A percentile compares a stretch with the other conserved stretches of the same genome.
phyloP scores from a whole-genome alignment of 306 rosid species.

The Vigna unguiculata region DNA sequence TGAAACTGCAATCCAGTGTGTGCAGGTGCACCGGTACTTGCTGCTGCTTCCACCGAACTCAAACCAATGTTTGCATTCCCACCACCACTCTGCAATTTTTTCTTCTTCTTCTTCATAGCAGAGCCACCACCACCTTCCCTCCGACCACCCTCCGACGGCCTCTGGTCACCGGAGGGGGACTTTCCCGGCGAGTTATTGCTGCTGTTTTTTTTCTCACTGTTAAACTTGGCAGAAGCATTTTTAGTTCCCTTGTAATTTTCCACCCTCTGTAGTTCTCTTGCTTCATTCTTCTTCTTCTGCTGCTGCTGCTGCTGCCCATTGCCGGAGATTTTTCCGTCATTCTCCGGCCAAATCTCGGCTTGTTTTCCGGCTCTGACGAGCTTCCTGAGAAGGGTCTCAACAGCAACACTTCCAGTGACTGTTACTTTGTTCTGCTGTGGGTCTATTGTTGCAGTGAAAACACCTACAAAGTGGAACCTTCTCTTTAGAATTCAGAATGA shows the following conservation, averaged over 20 bases:
- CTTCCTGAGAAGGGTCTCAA: slow-evolving; percentile 70
- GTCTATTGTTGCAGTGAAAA: slow-evolving; percentile 72
- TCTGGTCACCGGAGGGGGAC: slow-evolving; percentile 26
- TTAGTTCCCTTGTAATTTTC: slow-evolving; percentile 42
- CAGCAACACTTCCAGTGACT: slow-evolving; percentile 68
- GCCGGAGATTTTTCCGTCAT: slow-evolving; percentile 51
- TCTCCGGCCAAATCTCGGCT: slow-evolving; percentile 82
- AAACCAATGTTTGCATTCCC: background rate
- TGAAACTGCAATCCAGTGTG: slow-evolving; percentile 53
- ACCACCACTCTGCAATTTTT: slow-evolving; percentile 54
- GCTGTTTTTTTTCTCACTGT: background rate
- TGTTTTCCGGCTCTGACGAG: slow-evolving; percentile 71
- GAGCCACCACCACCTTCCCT: slow-evolving; percentile 40
- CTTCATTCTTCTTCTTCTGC: slow-evolving; percentile 47
- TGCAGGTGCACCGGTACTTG: slow-evolving; percentile 46
- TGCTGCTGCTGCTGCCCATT: slow-evolving; percentile 52
- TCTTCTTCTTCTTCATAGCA: slow-evolving; percentile 63
- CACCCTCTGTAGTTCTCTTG: slow-evolving; percentile 43
- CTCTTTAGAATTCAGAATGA: background rate
- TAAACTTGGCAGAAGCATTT: slow-evolving; percentile 34
- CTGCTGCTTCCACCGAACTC: slow-evolving; percentile 4
- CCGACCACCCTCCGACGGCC: slow-evolving; percentile 35
- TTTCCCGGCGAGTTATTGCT: slow-evolving; percentile 39
- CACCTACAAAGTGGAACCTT: slow-evolving; percentile 55
- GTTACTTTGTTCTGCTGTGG: slow-evolving; percentile 74